Conservation (phyloP, 257 asterid genomes). For the Ballota nigra region DNA sequence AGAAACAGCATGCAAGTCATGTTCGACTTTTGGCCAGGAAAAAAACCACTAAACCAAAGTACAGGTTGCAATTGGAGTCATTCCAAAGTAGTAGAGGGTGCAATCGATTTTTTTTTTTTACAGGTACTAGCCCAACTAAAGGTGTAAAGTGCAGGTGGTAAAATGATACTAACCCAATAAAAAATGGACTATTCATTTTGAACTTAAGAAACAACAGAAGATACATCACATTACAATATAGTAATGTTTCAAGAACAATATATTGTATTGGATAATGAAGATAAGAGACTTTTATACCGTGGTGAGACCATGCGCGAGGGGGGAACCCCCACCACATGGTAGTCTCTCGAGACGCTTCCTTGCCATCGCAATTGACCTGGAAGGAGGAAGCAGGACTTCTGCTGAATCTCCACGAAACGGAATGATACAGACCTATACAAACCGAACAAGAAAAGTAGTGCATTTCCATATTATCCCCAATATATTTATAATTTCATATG, state of each 20-base stretch:
- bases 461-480: neutral
- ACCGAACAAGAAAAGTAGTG: conserved; percentile 16
- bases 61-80: too few species aligned
- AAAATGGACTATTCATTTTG: neutral
- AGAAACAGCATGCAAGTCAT: too few species aligned
- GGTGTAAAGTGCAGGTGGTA: too few species aligned
- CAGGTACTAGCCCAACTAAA: too few species aligned
- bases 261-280: neutral
- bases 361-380: conserved; percentile 97
- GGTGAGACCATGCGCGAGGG: conserved; percentile 98
- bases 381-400: conserved; percentile 97
- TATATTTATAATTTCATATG: neutral
- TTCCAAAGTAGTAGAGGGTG: too few species aligned
- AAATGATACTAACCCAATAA: too few species aligned
- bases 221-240: neutral
- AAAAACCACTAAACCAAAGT: too few species aligned
- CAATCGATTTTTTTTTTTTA: too few species aligned
- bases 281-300: conserved; percentile 47
- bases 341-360: conserved; percentile 97
- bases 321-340: conserved; percentile 99
- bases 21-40: too few species aligned
- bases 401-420: conserved; percentile 99
- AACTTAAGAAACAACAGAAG: conserved; percentile 8
- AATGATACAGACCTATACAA: conserved; percentile 79
- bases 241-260: neutral